phyloP scores from a whole-genome alignment of 176 grass and related monocot species.

The Aegilops longissima region DNA sequence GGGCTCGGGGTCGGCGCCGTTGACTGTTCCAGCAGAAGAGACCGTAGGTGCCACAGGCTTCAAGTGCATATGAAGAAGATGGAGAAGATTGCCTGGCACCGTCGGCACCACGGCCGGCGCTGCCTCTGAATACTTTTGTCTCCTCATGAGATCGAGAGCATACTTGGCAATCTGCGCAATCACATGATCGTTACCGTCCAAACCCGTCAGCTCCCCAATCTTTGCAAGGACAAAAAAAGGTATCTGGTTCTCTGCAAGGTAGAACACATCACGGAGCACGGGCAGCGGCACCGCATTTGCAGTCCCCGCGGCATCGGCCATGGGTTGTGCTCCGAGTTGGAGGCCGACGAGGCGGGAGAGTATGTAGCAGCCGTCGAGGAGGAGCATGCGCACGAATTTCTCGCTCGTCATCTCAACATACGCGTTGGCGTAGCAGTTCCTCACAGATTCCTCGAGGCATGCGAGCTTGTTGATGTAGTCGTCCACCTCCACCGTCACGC shows the following conservation, averaged over 20 bases:
- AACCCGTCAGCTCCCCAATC: not conserved
- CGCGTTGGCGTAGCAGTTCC: not conserved
- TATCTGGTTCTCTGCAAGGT: too few relatives aligned
- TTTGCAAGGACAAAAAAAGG: conserved; percentile 1
- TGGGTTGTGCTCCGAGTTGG: not conserved
- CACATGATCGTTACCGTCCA: not conserved
- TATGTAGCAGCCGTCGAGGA: conserved; percentile 32
- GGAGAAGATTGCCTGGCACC: not conserved
- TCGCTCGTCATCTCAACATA: not conserved
- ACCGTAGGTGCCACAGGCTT: not conserved
- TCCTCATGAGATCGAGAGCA: not conserved
- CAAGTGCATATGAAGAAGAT: conserved; percentile 19
- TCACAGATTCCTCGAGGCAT: not conserved
- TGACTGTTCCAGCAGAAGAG: fast-evolving
- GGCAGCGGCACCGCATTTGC: too few relatives aligned
- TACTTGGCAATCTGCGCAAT: not conserved
- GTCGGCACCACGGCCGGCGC: not conserved
- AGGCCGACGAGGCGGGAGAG: not conserved
- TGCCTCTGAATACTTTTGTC: not conserved
- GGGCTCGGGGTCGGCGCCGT: not conserved
- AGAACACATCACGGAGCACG: too few relatives aligned
- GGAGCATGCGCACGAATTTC: conserved; percentile 25
- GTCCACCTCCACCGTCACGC: not conserved
- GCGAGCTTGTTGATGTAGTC: not conserved
- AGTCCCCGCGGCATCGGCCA: too few relatives aligned